A percentile compares a stretch with the other conserved stretches of the same genome.
Conservation (phyloP, 176 grass and related monocot genomes). For the Luzula sylvatica region DNA sequence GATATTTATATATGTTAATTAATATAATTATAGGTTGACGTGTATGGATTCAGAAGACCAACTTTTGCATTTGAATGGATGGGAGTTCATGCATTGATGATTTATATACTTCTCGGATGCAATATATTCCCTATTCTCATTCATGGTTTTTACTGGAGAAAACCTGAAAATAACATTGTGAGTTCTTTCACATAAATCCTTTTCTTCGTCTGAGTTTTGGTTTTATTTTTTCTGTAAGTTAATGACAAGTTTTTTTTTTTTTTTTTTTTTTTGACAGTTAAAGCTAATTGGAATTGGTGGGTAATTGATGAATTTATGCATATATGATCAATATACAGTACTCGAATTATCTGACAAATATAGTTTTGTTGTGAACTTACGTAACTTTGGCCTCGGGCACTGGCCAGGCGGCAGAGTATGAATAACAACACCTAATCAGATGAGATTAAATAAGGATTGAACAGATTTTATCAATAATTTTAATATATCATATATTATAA, state of each 20-base stretch:
- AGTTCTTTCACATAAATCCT: neutral
- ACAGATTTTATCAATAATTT: too few species aligned
- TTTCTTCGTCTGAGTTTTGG: neutral
- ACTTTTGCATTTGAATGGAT: slow-evolving; percentile 50
- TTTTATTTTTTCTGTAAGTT: neutral
- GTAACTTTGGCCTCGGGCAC: too few species aligned
- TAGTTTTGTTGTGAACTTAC: too few species aligned
- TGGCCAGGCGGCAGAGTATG: too few species aligned
- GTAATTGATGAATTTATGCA: neutral
- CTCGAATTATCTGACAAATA: too few species aligned
- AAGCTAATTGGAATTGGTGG: slow-evolving; percentile 32
- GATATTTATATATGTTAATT: neutral
- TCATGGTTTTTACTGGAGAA: slow-evolving; percentile 60
- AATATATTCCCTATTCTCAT: slow-evolving; percentile 48
- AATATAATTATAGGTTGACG: slow-evolving; percentile 46
- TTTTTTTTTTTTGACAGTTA: slow-evolving; percentile 27
- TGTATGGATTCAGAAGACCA: slow-evolving; percentile 42
- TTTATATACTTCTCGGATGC: slow-evolving; percentile 64
- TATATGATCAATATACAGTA: too few species aligned
- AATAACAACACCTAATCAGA: too few species aligned
- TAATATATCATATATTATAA: too few species aligned
- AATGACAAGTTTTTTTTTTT: neutral
- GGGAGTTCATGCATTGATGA: slow-evolving; percentile 59
- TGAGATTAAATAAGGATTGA: too few species aligned
- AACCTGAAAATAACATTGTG: slow-evolving; percentile 50